Base-by-base conservation (phyloP, 2,329 filamentous ascomycete genomes). In the Teratosphaeria nubilosa region DNA sequence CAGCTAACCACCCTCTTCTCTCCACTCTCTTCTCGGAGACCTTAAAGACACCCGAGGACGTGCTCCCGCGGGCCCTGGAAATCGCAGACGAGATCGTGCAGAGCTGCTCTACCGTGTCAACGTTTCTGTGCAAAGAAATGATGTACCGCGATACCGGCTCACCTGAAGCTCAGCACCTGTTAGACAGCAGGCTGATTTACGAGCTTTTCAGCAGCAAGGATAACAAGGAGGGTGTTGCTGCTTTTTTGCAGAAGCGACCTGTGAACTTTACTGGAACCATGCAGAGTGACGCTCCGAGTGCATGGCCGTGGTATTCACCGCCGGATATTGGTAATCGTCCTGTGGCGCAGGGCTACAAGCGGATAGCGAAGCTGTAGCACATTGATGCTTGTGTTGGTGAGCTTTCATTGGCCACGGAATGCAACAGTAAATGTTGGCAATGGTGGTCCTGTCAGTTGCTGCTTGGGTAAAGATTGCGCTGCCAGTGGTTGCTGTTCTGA, bases 281-380 rank as follows among this genome's bases (percentile, higher is more conserved):
- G 72, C 80, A 83, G 24, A 76, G 80, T 32, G 80, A 87, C 68
- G 77, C 78, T 9, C 84, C 86, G 1, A 70, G 72, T 0, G 77
- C 76, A 14, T 87, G 84, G 72, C 87, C 86, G 0, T 90, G 86
- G 86, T 89, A 86, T 85, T 73, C 79, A 53, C 78, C 81, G 13
- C 71, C 83, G 54, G 75, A 82, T 67, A 76, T 76, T 30, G 65
- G 70, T 5, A 69, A 71, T 24, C 69, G 70, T 54, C 68, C 74
- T 30, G 27, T 30, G 27, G 27, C 27, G 27, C 5, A 30, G 27
- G 27, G 27, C 27, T 30, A 30, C 27, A 30, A 30, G 27, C 27
- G 27, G 27, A 7, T 30, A 7, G 27, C 27, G 27, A 30, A 30
- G 27, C 7, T 30, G 27, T 30, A 30, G 27, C 27, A 5, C 27